phyloP scores from a whole-genome alignment of 306 rosid species.

The Morella rubra region DNA sequence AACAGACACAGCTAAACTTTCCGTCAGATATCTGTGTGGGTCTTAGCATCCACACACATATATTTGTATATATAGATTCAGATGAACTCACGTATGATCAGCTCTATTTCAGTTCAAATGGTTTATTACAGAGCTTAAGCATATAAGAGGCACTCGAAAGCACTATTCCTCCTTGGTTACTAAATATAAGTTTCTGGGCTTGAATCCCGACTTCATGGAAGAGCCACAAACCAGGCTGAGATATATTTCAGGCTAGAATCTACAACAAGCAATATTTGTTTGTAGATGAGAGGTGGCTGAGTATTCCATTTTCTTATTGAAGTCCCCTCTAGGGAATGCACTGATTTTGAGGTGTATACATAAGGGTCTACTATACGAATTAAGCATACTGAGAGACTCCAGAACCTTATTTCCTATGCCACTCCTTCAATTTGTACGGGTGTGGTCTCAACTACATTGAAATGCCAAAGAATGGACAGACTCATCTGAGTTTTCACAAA shows the following conservation, averaged over 20 bases:
- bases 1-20: background rate
- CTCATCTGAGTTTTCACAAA: background rate
- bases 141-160: background rate
- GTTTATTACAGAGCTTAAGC: background rate
- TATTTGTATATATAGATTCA: background rate
- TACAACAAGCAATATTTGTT: background rate
- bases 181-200: background rate
- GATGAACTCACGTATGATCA: background rate
- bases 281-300: too few species aligned
- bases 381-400: too few species aligned
- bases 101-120: background rate
- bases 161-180: background rate
- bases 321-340: too few species aligned
- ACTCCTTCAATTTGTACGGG: background rate
- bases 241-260: background rate
- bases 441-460: background rate
- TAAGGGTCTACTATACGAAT: too few species aligned
- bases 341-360: too few species aligned
- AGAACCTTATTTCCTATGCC: background rate
- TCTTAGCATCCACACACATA: background rate
- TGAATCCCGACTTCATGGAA: background rate
- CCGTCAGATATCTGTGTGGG: background rate
- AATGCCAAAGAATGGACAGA: background rate
- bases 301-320: too few species aligned
- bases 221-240: background rate